Percentiles rank a stretch among this genome's conserved stretches.
These are phyloP conservation scores for Chlamydomonas sp. DNA, from an alignment of 139 green algal genomes.

Conservation along the genomic window DNA sequence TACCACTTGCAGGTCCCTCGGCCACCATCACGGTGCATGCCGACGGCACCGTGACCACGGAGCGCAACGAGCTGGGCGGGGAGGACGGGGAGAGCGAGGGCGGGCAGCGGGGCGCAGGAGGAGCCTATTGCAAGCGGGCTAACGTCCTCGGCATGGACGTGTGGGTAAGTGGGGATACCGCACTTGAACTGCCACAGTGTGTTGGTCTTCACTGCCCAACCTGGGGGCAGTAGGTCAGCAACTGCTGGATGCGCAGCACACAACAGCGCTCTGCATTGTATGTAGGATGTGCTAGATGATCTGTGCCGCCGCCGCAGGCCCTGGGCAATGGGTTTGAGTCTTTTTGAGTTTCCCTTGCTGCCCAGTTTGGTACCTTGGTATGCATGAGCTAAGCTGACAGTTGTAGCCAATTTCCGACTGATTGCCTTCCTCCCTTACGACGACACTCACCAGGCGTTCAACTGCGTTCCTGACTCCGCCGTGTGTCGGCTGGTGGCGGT, in stretches of 20 bases:
- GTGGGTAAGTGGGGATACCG: too few relatives aligned
- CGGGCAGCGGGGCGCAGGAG: not conserved
- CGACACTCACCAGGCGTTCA: conserved; percentile 51
- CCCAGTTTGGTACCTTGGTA: not conserved
- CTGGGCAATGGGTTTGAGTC: too few relatives aligned
- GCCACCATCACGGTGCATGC: conserved; percentile 4
- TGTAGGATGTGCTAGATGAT: too few relatives aligned
- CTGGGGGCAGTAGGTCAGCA: too few relatives aligned
- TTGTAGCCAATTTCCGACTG: not conserved
- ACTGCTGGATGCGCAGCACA: too few relatives aligned
- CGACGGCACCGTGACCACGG: not conserved
- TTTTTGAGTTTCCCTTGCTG: too few relatives aligned
- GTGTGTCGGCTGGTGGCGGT: conserved; percentile 40
- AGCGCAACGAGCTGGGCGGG: not conserved
- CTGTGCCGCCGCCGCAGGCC: too few relatives aligned
- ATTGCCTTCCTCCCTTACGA: not conserved
- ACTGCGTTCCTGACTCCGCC: conserved; percentile 63
- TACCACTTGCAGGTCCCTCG: conserved; percentile 5
- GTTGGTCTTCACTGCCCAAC: too few relatives aligned
- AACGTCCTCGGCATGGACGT: too few relatives aligned
- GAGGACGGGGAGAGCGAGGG: not conserved
- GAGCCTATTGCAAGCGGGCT: too few relatives aligned
- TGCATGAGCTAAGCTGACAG: not conserved
- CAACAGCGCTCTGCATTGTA: too few relatives aligned
- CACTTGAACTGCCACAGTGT: too few relatives aligned